Evolutionary conservation across 2,329 filamentous ascomycete species (phyloP).

Genomic region (Talaromyces sp.): DNA sequence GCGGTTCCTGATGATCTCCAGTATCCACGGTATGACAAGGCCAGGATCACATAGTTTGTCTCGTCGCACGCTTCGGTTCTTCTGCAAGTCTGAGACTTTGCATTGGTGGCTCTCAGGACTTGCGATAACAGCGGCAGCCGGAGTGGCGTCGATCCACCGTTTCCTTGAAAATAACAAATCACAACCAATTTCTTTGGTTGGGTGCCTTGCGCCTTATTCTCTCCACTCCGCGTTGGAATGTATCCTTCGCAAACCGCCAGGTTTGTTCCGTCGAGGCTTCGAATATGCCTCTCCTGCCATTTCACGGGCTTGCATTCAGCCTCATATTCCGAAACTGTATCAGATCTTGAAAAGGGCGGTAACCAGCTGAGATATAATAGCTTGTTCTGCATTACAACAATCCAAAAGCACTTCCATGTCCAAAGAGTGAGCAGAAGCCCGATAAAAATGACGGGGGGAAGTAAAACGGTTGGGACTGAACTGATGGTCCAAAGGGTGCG

Average conservation of each 20-base stretch:
- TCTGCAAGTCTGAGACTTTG: neutral
- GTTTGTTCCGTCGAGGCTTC: slow-evolving; percentile 46
- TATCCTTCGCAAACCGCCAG: slow-evolving; percentile 66
- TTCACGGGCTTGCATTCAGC: slow-evolving; percentile 61
- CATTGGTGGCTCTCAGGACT: slow-evolving; percentile 38
- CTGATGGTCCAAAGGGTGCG: slow-evolving; percentile 6
- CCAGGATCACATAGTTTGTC: slow-evolving; percentile 45
- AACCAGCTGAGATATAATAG: slow-evolving; percentile 81
- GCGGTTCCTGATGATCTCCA: slow-evolving; percentile 76
- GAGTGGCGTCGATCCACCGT: slow-evolving; percentile 36
- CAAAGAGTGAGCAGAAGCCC: slow-evolving; percentile 68
- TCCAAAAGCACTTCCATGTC: slow-evolving; percentile 68
- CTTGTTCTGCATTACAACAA: slow-evolving; percentile 76
- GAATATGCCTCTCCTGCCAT: slow-evolving; percentile 64
- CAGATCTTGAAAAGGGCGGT: slow-evolving; percentile 69
- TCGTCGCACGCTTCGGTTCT: neutral
- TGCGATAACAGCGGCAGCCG: slow-evolving; percentile 49
- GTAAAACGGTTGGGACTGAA: slow-evolving; percentile 51
- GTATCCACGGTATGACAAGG: slow-evolving; percentile 68
- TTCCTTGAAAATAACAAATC: slow-evolving; percentile 39
- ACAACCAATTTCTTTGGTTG: slow-evolving; percentile 21
- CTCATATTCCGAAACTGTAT: slow-evolving; percentile 67
- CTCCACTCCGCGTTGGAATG: slow-evolving; percentile 45
- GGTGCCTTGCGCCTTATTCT: neutral
- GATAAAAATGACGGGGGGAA: slow-evolving; percentile 68